These are phyloP conservation scores for Paecilomyces sp. DNA, from an alignment of 2,329 filamentous ascomycete genomes.

Conservation along the genomic window DNA sequence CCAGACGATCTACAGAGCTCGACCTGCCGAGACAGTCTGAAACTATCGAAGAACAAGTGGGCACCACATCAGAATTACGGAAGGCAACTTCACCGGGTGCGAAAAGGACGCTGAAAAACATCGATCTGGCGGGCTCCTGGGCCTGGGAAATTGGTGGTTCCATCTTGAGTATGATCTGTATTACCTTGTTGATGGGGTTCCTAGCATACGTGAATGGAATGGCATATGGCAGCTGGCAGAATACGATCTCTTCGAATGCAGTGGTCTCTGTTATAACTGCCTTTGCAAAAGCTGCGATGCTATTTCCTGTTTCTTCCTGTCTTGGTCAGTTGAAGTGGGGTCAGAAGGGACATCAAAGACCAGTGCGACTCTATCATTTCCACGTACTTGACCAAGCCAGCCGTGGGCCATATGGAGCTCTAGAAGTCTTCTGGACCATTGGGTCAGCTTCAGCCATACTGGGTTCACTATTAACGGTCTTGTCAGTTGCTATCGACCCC, in stretches of 20 bases:
- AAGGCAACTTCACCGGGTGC: not conserved
- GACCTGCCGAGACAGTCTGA: too few relatives aligned
- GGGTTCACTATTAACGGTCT: conserved; percentile 17
- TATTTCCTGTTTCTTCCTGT: conserved; percentile 17
- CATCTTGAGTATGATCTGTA: conserved; percentile 3
- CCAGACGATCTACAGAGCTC: too few relatives aligned
- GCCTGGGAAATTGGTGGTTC: conserved; percentile 8
- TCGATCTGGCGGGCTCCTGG: conserved; percentile 4
- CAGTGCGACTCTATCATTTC: conserved; percentile 11
- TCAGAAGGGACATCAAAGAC: conserved; percentile 6
- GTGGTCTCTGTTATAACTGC: conserved; percentile 19
- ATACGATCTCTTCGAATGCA: conserved; percentile 16
- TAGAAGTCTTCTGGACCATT: conserved; percentile 13
- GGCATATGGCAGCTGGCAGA: conserved; percentile 13
- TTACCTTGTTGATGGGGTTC: conserved; percentile 8
- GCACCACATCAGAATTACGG: too few relatives aligned
- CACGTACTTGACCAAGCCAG: conserved; percentile 21
- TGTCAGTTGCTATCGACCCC: conserved; percentile 18
- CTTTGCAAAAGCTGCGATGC: conserved; percentile 17
- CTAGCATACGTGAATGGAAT: conserved; percentile 4
- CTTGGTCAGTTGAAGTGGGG: conserved; percentile 25
- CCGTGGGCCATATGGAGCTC: conserved; percentile 19
- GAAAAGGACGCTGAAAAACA: not conserved
- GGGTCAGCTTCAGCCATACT: conserved; percentile 8
- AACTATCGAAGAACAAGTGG: too few relatives aligned